phyloP scores from a whole-genome alignment of 116 monocot genomes.

The Zostera marina region DNA sequence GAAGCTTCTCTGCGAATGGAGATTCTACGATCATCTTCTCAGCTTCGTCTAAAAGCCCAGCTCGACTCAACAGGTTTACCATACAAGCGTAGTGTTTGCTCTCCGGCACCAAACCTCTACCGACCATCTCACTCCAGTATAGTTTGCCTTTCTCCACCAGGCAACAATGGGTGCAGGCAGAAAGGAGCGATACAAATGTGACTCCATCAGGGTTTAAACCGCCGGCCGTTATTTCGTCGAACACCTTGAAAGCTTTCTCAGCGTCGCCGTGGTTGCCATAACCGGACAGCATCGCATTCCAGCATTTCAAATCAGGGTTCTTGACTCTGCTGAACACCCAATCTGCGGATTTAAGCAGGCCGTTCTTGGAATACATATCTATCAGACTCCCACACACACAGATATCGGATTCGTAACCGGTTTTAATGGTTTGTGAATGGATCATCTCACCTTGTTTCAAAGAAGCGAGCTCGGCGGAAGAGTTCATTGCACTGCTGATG shows the following conservation, averaged over 20 bases:
- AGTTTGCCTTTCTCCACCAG: constrained; percentile 59
- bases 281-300: constrained; percentile 81
- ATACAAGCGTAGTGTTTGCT: constrained; percentile 77
- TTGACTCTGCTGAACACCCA: constrained; percentile 26
- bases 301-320: constrained; percentile 67
- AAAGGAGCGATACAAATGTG: constrained; percentile 64
- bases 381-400: constrained; percentile 59
- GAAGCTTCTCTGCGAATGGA: constrained; percentile 25
- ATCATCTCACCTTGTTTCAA: constrained; percentile 58
- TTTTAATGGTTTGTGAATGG: constrained; percentile 45
- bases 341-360: constrained; percentile 28
- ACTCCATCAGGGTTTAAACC: constrained; percentile 54
- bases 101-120: constrained; percentile 35
- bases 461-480: constrained; percentile 42
- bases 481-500: constrained; percentile 62
- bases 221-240: constrained; percentile 29
- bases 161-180: constrained; percentile 60
- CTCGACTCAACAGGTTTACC: constrained; percentile 53
- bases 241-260: constrained; percentile 45
- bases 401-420: constrained; percentile 45
- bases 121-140: constrained; percentile 66
- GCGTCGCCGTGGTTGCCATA: constrained; percentile 62
- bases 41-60: constrained; percentile 49
- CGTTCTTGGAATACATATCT: constrained; percentile 90
- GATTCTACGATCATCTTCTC: constrained; percentile 51